Conservation (phyloP, 225 moss, liverwort and hornwort genomes). For the Marchantia paleacea region DNA sequence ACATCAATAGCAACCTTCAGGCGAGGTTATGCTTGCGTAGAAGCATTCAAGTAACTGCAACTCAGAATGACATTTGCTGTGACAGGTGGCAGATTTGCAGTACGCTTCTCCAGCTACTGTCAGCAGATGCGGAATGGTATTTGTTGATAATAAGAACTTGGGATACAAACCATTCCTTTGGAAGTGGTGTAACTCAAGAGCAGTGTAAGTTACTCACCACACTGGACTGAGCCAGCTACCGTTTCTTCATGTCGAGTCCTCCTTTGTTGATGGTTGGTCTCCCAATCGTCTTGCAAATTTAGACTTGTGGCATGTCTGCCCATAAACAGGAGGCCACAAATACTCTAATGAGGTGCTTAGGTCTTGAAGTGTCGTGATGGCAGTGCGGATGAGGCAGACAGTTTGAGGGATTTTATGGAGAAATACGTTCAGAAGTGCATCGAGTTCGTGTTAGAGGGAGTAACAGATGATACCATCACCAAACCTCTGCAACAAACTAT, state of each 20-base stretch:
- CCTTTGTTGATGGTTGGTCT: no score
- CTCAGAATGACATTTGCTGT: not conserved
- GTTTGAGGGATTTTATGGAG: conserved; percentile 52
- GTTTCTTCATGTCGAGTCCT: no score
- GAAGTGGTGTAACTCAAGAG: conserved; percentile 69
- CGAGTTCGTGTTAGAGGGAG: conserved; percentile 70
- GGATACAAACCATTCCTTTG: conserved; percentile 77
- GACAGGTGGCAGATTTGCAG: conserved; percentile 74
- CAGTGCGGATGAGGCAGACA: conserved; percentile 60
- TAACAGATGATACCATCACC: conserved; percentile 60
- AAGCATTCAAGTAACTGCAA: not conserved
- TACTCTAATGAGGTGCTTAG: not conserved
- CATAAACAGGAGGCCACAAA: no score
- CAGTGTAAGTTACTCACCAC: conserved; percentile 28
- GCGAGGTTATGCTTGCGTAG: no score
- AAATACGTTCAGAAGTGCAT: conserved; percentile 70
- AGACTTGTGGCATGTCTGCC: no score
- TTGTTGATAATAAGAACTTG: conserved; percentile 76
- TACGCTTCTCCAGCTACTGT: conserved; percentile 90
- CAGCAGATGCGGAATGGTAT: conserved; percentile 89
- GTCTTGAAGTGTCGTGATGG: not conserved
- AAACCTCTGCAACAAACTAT: conserved; percentile 78
- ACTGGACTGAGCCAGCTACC: no score
- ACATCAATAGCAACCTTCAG: no score
- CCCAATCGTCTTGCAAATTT: no score